These are phyloP conservation scores for Ustilago xerochloae DNA, from an alignment of 1,284 basidiomycete genomes.

Conservation along the genomic window DNA sequence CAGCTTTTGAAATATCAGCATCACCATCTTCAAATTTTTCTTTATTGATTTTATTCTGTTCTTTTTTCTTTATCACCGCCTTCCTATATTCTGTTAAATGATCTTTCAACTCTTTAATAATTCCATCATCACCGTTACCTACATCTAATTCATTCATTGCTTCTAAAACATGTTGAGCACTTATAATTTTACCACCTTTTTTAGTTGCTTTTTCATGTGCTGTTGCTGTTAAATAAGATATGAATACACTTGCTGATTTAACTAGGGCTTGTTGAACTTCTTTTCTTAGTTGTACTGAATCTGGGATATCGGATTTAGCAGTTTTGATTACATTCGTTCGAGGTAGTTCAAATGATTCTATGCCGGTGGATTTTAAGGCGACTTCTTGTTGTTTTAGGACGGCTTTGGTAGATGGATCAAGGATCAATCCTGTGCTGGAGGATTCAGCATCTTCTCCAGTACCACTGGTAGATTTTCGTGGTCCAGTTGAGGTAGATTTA, in stretches of 20 bases:
- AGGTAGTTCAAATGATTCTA: slow-evolving; percentile 86
- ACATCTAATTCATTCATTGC: slow-evolving; percentile 84
- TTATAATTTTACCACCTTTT: slow-evolving; percentile 87
- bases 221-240: slow-evolving; percentile 80
- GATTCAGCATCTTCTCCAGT: background rate
- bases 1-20: slow-evolving; percentile 11
- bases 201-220: slow-evolving; percentile 86
- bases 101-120: slow-evolving; percentile 74
- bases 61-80: background rate
- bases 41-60: background rate
- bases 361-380: slow-evolving; percentile 64
- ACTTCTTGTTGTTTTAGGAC: slow-evolving; percentile 33
- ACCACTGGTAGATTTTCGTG: slow-evolving; percentile 5
- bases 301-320: slow-evolving; percentile 80
- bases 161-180: slow-evolving; percentile 86
- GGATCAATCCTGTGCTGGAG: background rate
- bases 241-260: slow-evolving; percentile 88
- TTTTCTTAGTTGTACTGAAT: slow-evolving; percentile 84
- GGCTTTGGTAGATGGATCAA: slow-evolving; percentile 6
- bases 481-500: background rate
- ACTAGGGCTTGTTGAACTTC: slow-evolving; percentile 83
- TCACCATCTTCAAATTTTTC: slow-evolving; percentile 9
- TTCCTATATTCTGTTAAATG: slow-evolving; percentile 73
- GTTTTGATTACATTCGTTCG: slow-evolving; percentile 82
- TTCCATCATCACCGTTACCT: slow-evolving; percentile 74